These are phyloP conservation scores for Podaxis sp. DNA, from an alignment of 768 basidiomycete genomes.

Conservation along the genomic window DNA sequence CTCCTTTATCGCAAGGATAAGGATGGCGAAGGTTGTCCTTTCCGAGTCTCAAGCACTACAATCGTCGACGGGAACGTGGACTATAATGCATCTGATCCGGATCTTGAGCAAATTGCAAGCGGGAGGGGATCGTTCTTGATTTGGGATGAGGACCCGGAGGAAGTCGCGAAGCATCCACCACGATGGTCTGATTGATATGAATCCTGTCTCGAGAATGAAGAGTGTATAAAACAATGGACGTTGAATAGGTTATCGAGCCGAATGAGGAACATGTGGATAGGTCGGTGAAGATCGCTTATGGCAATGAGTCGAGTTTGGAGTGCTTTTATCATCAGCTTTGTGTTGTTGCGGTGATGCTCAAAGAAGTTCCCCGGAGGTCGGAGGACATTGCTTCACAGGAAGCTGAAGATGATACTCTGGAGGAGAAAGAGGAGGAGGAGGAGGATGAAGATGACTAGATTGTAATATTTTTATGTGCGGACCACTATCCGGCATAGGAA, in stretches of 20 bases:
- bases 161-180: neutral
- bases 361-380: no score
- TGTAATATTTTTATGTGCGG: neutral
- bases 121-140: neutral
- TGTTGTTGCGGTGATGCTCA: neutral
- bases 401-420: neutral
- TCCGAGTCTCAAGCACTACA: neutral
- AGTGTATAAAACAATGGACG: neutral
- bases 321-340: neutral
- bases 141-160: neutral
- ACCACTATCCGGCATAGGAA: neutral
- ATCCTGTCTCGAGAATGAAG: neutral
- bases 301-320: neutral
- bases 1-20: slow-evolving; percentile 13
- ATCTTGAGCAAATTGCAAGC: neutral
- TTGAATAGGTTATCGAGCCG: neutral
- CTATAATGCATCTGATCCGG: neutral
- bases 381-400: neutral
- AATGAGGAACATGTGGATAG: neutral
- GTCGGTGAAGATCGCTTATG: neutral
- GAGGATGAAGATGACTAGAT: neutral
- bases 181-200: neutral
- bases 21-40: neutral
- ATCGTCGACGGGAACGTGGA: neutral
- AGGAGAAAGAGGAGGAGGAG: neutral